Conservation (phyloP, 768 basidiomycete species). For the Leccinum aurantiacum region DNA sequence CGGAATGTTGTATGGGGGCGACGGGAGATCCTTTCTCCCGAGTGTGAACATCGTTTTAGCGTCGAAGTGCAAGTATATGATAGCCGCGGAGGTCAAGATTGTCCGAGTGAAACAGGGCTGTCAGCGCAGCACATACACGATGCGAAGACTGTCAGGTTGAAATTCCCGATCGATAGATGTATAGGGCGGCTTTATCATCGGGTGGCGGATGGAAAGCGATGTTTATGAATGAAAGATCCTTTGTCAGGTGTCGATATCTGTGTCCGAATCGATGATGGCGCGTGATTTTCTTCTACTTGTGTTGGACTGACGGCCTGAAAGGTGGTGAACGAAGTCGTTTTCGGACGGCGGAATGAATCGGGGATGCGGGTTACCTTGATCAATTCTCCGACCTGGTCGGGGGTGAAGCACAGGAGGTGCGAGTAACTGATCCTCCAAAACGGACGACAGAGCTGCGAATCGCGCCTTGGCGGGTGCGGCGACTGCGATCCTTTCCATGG, state of each 20-base stretch:
- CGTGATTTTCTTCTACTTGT: background rate
- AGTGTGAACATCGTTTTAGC: background rate
- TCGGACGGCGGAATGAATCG: constrained; percentile 1
- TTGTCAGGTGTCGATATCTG: constrained; percentile 6
- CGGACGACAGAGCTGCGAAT: constrained; percentile 1
- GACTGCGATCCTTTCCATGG: constrained; percentile 12
- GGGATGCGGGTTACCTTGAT: constrained; percentile 3
- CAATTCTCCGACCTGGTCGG: constrained; percentile 15
- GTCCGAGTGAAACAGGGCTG: background rate
- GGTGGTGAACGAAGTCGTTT: background rate
- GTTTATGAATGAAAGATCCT: constrained; percentile 11
- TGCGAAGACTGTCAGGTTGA: background rate
- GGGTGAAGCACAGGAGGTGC: constrained; percentile 9
- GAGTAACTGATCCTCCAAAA: constrained; percentile 20
- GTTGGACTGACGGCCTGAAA: background rate
- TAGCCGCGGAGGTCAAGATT: background rate
- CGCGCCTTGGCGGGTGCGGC: constrained; percentile 19
- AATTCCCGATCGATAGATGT: constrained; percentile 1
- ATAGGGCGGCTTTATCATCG: background rate
- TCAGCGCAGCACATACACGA: background rate
- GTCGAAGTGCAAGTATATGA: background rate
- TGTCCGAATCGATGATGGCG: constrained; percentile 11
- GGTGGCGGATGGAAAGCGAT: background rate
- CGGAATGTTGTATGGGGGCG: background rate
- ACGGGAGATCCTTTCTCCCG: background rate